phyloP scores from a whole-genome alignment of 345 rosid species.

The Eucalyptus camaldulensis region DNA sequence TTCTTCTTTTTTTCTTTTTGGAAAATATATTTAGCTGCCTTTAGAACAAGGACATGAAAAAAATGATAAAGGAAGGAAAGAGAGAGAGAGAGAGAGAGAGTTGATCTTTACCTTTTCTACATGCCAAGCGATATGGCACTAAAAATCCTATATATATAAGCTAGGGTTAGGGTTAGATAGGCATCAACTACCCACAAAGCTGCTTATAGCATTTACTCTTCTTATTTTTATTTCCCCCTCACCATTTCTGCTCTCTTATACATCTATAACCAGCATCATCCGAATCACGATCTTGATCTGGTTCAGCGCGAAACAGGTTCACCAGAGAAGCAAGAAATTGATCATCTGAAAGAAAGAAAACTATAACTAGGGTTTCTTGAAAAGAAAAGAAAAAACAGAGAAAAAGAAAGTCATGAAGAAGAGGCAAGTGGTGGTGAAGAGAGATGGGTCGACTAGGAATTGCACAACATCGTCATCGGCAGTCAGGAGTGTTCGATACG shows the following conservation, averaged over 20 bases:
- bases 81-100: background rate
- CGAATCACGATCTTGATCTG: background rate
- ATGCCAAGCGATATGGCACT: background rate
- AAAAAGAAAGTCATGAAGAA: background rate
- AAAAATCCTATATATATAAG: conserved; percentile 8
- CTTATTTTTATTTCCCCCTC: background rate
- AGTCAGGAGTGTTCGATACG: background rate
- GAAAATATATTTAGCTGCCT: background rate
- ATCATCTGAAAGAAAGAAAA: background rate
- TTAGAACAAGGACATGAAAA: conserved; percentile 11
- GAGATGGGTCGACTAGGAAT: background rate
- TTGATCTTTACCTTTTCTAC: background rate
- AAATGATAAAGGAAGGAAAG: conserved; percentile 8
- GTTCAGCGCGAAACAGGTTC: background rate
- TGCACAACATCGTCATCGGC: background rate
- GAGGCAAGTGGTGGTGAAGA: conserved; percentile 6
- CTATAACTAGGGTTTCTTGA: background rate
- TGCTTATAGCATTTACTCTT: background rate
- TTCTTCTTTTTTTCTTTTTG: background rate
- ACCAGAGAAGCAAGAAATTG: background rate
- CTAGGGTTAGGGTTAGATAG: conserved; percentile 55
- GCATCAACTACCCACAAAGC: conserved; percentile 13
- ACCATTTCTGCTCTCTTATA: background rate
- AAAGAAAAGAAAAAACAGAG: background rate
- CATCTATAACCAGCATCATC: background rate